These are phyloP conservation scores for Bonia amplexicaulis DNA, from an alignment of 176 grass and related monocot genomes.

Conservation along the genomic window DNA sequence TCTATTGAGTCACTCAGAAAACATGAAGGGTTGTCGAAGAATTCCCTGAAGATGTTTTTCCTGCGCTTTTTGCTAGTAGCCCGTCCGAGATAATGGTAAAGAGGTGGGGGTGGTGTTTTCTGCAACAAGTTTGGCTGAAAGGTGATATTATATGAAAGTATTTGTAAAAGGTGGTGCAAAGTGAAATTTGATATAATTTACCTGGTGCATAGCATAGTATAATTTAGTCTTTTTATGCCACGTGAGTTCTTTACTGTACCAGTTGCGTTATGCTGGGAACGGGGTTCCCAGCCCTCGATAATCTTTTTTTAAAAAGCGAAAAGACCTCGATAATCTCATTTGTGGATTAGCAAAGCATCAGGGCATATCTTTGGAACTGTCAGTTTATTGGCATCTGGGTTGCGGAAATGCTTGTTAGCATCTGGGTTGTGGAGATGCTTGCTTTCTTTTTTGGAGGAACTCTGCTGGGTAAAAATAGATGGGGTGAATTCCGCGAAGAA, in stretches of 20 bases:
- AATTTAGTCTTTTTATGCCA: too few species aligned
- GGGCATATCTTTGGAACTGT: neutral
- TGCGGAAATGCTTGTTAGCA: neutral
- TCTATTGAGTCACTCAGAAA: too few species aligned
- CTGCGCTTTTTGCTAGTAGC: too few species aligned
- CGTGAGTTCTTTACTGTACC: neutral
- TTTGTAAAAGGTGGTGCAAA: too few species aligned
- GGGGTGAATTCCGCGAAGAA: neutral
- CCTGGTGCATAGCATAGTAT: too few species aligned
- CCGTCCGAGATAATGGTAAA: too few species aligned
- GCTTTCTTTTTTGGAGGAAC: neutral
- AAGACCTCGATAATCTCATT: neutral
- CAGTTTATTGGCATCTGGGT: neutral
- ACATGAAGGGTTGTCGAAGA: too few species aligned
- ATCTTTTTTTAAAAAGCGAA: neutral
- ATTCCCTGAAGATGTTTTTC: too few species aligned
- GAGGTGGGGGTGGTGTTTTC: too few species aligned
- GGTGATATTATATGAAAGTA: too few species aligned
- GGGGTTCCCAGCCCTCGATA: neutral
- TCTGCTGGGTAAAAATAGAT: neutral
- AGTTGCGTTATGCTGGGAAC: neutral
- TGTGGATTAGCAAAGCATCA: neutral
- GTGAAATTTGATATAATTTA: too few species aligned
- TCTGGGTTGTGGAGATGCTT: neutral
- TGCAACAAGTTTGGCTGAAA: too few species aligned